Evolutionary conservation across 2,329 filamentous ascomycete genomes (phyloP).

Genomic region (Xylogone sp.): DNA sequence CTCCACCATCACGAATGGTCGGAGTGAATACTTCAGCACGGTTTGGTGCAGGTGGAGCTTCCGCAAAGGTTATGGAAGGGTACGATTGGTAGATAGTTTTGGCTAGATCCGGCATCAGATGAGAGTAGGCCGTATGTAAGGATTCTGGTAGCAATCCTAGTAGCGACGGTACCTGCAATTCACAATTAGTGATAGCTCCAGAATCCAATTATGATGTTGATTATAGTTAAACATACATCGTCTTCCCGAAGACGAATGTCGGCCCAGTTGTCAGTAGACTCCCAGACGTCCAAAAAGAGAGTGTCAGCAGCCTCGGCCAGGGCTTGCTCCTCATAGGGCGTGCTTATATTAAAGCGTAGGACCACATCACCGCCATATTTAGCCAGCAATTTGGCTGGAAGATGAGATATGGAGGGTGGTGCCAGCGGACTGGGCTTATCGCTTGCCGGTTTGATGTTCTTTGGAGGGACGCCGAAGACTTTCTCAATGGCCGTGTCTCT

Average conservation of each 20-base stretch:
- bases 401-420: conserved; percentile 23
- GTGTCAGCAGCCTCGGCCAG: conserved; percentile 70
- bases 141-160: conserved; percentile 73
- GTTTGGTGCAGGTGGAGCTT: conserved; percentile 14
- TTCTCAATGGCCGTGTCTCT: conserved; percentile 47
- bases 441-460: conserved; percentile 13
- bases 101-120: conserved; percentile 77
- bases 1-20: conserved; percentile 28
- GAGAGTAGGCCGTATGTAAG: conserved; percentile 66
- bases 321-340: conserved; percentile 62
- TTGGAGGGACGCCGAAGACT: conserved; percentile 40
- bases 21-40: conserved; percentile 27
- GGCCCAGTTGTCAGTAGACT: conserved; percentile 74
- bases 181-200: conserved; percentile 7
- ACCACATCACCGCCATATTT: conserved; percentile 81
- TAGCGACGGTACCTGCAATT: conserved; percentile 59
- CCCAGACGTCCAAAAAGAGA: conserved; percentile 88
- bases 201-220: neutral
- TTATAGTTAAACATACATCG: conserved; percentile 49
- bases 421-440: conserved; percentile 10
- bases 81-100: conserved; percentile 75
- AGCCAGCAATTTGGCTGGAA: conserved; percentile 30
- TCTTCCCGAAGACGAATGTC: conserved; percentile 78
- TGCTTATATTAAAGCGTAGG: conserved; percentile 77
- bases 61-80: conserved; percentile 31